Evolutionary conservation across 352 stramenopile species (phyloP).

Genomic region (Saprolegnia parasitica): DNA sequence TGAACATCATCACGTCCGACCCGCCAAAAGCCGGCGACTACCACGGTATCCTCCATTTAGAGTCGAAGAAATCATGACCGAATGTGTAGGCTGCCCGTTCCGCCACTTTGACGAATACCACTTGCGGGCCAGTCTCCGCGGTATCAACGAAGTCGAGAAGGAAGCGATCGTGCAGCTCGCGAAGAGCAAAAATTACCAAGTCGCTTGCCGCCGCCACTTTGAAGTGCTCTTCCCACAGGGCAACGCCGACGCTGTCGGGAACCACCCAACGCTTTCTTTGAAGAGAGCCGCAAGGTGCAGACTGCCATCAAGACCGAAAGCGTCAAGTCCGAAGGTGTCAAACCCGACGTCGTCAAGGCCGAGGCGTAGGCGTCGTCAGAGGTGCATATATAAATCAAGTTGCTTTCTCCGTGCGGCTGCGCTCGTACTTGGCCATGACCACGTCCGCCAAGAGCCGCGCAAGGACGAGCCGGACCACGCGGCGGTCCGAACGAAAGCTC

Average conservation of each 20-base stretch:
- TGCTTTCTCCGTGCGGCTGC: background rate
- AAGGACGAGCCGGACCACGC: slow-evolving; percentile 66
- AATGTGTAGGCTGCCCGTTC: slow-evolving; percentile 89
- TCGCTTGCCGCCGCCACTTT: slow-evolving; percentile 98
- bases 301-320: slow-evolving; percentile 65
- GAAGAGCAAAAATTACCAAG: slow-evolving; percentile 93
- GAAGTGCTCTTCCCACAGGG: slow-evolving; percentile 88
- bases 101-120: slow-evolving; percentile 93
- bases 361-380: background rate
- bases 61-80: background rate
- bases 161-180: slow-evolving; percentile 90
- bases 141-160: slow-evolving; percentile 77
- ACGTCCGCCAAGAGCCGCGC: slow-evolving; percentile 61
- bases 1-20: slow-evolving; percentile 96
- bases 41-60: slow-evolving; percentile 67
- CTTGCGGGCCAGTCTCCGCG: slow-evolving; percentile 83
- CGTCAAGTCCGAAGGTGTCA: slow-evolving; percentile 39
- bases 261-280: slow-evolving; percentile 99
- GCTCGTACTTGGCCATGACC: slow-evolving; percentile 59
- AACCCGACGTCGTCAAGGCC: background rate
- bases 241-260: slow-evolving; percentile 90
- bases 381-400: background rate
- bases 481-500: slow-evolving; percentile 76
- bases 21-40: slow-evolving; percentile 92
- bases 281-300: slow-evolving; percentile 93